Percentiles rank a stretch among this genome's conserved stretches.
phyloP scores from a whole-genome alignment of 164 flowering plant genomes.

The Umbilicus rupestris region DNA sequence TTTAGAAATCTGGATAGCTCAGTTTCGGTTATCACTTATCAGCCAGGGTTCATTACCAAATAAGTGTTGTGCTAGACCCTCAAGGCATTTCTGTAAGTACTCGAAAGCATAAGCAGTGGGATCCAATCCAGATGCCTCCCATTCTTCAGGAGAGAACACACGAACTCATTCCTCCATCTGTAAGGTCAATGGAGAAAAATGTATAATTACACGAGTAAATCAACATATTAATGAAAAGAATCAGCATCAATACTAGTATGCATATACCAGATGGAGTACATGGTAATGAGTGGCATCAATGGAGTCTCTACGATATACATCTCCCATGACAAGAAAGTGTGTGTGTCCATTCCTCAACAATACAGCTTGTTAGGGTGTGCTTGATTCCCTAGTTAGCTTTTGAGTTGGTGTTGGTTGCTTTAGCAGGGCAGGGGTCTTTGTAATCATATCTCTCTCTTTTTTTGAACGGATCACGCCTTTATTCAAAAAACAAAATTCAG shows the following conservation, averaged over 20 bases:
- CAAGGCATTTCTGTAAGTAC: slow-evolving; percentile 80
- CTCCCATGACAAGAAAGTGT: slow-evolving; percentile 92
- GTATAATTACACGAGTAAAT: background rate
- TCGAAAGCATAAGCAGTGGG: slow-evolving; percentile 66
- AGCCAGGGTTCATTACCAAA: slow-evolving; percentile 50
- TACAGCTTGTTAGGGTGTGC: no score
- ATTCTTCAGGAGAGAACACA: slow-evolving; percentile 69
- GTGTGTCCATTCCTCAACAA: slow-evolving; percentile 63
- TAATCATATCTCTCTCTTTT: no score
- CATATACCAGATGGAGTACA: slow-evolving; percentile 84
- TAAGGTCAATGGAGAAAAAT: slow-evolving; percentile 1
- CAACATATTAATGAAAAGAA: background rate
- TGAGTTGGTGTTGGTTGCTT: no score
- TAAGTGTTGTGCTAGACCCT: slow-evolving; percentile 89
- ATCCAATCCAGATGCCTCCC: slow-evolving; percentile 77
- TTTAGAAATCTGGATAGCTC: background rate
- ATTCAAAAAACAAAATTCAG: no score
- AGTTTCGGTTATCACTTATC: background rate
- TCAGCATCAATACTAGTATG: background rate
- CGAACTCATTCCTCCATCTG: slow-evolving; percentile 98
- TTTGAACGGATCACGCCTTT: no score
- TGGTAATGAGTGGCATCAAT: slow-evolving; percentile 97
- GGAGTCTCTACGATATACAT: slow-evolving; percentile 93
- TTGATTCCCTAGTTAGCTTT: no score
- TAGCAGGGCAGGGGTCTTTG: no score